Evolutionary conservation across 257 asterid species (phyloP), one percentile per base, ranked within the genome.

Genomic region (Datura wrightii): DNA sequence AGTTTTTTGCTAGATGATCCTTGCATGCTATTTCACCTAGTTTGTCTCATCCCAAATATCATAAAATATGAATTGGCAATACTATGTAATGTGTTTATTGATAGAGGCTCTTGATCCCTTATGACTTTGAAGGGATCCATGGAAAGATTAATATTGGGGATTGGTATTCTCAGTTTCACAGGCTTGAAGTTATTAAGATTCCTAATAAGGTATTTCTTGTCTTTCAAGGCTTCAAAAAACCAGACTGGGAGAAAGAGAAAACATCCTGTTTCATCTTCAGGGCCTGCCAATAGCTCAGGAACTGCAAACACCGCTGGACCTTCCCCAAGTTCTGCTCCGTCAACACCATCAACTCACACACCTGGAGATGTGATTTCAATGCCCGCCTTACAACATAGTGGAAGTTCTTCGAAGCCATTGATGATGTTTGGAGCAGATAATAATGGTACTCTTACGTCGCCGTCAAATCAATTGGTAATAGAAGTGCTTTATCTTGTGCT

Each of bases 301-400:
- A 97, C 99, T 56, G 98, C 95, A 50, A 97, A 97, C 90, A 97
- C 99, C 0, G 97, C 99, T 31, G 99, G 98, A 59, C 99, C 99
- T 8, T 97, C 99, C 83, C 99, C 99, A 72, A 92, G 99, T 90
- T 97, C 99, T 15, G 98, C 98, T 63, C 99, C 99, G 79, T 97
- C 99, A 34, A 97, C 99, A 10, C 99, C 99, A 48, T 97, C 99
- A 16, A 94, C 98, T 69, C 99, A 97, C 85, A 97, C 99, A 6
- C 94, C 99, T 14, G 98, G 99, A 79, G 99, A 97, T 86, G 97
- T 92, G 66, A 94, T 96, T 88, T 90, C 98, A 67, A 91, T 93
- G 93, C 92, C 98, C 82, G 89, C 92, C 85, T 81, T 97, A 93
- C 98, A 96, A 36, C 98, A 94, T 88, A 91, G 90, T 85, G 94